phyloP scores from a whole-genome alignment of 202 grass and related monocot species.

The Elaeis oleifera region DNA sequence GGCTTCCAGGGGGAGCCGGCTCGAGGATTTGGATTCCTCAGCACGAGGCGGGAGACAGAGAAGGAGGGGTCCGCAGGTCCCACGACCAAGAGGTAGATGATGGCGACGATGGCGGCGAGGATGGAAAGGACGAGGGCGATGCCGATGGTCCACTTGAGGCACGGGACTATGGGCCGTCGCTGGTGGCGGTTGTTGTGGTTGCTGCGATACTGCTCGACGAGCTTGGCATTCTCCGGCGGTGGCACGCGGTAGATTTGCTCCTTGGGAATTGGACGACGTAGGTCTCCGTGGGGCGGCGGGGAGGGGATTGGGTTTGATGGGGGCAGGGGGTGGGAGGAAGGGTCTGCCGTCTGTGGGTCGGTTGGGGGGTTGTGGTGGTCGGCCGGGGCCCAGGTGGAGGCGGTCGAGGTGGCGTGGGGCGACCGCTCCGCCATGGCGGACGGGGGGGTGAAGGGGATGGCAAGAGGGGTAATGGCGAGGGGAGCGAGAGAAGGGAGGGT shows the following conservation, averaged over 20 bases:
- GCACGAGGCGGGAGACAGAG: constrained; percentile 30
- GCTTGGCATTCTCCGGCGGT: constrained; percentile 75
- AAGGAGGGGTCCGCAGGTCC: constrained; percentile 47
- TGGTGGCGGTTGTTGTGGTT: constrained; percentile 9
- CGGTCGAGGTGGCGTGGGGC: not conserved
- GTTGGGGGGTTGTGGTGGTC: constrained; percentile 11
- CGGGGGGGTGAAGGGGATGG: not conserved
- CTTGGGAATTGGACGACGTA: constrained; percentile 82
- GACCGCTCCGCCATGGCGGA: constrained; percentile 51
- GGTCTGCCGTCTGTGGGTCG: not conserved
- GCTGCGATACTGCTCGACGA: constrained; percentile 53
- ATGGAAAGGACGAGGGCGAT: not conserved
- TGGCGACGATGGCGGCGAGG: constrained; percentile 16
- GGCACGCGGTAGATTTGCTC: constrained; percentile 90
- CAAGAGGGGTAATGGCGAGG: constrained; percentile 19
- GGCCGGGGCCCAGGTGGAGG: constrained; percentile 7
- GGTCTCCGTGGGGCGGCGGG: constrained; percentile 22
- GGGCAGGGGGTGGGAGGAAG: not conserved
- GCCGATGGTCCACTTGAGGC: constrained; percentile 31
- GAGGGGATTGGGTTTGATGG: constrained; percentile 11
- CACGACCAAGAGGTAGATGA: constrained; percentile 23
- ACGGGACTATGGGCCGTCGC: constrained; percentile 8
- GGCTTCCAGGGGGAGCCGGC: constrained; percentile 1
- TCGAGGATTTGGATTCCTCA: constrained; percentile 10
- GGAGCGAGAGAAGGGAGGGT: not conserved